Evolutionary conservation across 139 green algal genomes (phyloP).

Genomic region (Nannochloris sp.): DNA sequence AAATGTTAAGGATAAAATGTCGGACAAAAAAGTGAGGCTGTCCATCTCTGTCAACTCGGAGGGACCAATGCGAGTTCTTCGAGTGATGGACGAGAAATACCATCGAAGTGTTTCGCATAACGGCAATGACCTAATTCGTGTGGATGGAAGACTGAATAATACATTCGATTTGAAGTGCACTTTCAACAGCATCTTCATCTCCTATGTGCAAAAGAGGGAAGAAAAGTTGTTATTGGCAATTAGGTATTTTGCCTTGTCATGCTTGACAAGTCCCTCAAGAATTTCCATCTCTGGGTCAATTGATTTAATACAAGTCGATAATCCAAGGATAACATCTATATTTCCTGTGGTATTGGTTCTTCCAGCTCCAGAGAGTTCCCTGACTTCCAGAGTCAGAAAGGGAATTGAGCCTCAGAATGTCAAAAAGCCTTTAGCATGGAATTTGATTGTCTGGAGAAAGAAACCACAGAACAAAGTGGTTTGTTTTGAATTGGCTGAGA

Average conservation of each 20-base stretch:
- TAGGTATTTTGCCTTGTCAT: too few species aligned
- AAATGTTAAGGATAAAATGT: too few species aligned
- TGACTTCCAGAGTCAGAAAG: conserved; percentile 11
- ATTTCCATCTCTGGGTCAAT: neutral
- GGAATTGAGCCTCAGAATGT: neutral
- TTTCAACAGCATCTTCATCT: too few species aligned
- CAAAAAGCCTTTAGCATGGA: conserved; percentile 14
- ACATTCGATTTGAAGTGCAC: too few species aligned
- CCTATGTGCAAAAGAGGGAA: too few species aligned
- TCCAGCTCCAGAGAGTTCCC: conserved; percentile 3
- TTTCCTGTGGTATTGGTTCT: conserved; percentile 42
- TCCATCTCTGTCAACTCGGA: conserved; percentile 34
- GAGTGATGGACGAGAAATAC: conserved; percentile 35
- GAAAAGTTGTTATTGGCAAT: too few species aligned
- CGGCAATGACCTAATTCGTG: too few species aligned
- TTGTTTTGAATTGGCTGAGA: conserved; percentile 53
- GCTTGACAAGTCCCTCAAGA: conserved; percentile 20
- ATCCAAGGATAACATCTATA: conserved; percentile 39
- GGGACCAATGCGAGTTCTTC: conserved; percentile 60
- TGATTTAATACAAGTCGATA: conserved; percentile 44
- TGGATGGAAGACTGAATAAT: too few species aligned
- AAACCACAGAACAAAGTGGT: conserved; percentile 48
- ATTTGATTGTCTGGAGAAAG: conserved; percentile 44
- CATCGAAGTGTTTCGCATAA: conserved; percentile 10
- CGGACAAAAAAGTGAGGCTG: too few species aligned